Base-by-base conservation (phyloP, 805 yeast genomes). In the Candida dendrica region DNA sequence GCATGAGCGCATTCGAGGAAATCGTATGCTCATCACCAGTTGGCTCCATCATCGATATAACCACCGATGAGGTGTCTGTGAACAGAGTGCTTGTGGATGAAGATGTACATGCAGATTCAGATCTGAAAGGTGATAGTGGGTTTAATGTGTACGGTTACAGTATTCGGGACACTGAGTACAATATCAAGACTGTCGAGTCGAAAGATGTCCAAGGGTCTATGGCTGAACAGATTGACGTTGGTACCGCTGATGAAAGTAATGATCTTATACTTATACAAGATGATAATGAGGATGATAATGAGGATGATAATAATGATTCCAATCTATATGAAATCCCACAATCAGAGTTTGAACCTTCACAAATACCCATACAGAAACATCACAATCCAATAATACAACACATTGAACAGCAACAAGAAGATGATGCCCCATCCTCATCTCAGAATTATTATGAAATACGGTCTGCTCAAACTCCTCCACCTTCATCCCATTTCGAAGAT, bases 21-120 rank as follows among this genome's bases (percentile, higher is more conserved):
- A 32, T 39, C 5, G 15, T 19, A 13, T 39, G 41, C 33, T 39
- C 41, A n/a, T 39, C 41, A 2, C 41, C 41, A n/a, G 16, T 26
- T 8, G 41, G 41, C 9, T 39, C 41, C 15, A 27, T 39, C 10
- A 39, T 39, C 6, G 41, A 27, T 4, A 27, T 27, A 27, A 11
- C 30, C 4, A 27, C 30, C 4, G 30, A 27, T 27, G 30, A 27
- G 4, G 30, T 27, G 13, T 5, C 30, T 8, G 30, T 27, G 9
- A 27, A 27, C n/a, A 27, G 30, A 27, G 30, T 33, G 10, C 18
- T 39, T 7, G 34, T 13, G 4, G 17, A 32, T 15, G 34, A 16
- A n/a, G n/a, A n/a, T n/a, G n/a, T n/a, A n/a, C n/a, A n/a, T 32
- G 18, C 17, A 15, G 24, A 22, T 22, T 4, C 17, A 17, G 34